A percentile compares a stretch with the other conserved stretches of the same genome.
phyloP scores from a whole-genome alignment of 176 grass and related monocot species.

The Saccharum spontaneum region DNA sequence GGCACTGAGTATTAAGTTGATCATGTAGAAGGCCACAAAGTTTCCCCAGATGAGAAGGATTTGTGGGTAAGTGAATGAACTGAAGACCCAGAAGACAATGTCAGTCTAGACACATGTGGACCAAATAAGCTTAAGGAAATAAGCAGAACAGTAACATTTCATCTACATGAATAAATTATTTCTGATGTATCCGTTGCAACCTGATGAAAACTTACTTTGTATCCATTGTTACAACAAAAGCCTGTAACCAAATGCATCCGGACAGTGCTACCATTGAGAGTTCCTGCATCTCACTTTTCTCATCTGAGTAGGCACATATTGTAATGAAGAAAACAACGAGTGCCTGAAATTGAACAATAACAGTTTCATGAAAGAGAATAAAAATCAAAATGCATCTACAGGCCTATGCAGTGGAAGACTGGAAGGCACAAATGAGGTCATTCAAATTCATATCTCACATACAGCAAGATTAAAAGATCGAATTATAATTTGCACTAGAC shows the following conservation, averaged over 20 bases:
- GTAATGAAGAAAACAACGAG: slow-evolving; percentile 70
- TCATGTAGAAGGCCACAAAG: slow-evolving; percentile 74
- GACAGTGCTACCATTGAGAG: slow-evolving; percentile 89
- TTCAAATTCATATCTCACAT: not conserved
- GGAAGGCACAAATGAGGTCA: slow-evolving; percentile 1
- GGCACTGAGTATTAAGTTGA: slow-evolving; percentile 69
- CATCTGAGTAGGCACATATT: slow-evolving; percentile 58
- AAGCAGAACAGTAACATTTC: not conserved
- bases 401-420: not conserved
- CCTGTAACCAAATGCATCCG: slow-evolving; percentile 93
- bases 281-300: slow-evolving; percentile 87
- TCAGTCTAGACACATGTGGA: not conserved
- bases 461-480: slow-evolving; percentile 3
- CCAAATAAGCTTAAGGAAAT: not conserved
- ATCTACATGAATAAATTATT: not conserved
- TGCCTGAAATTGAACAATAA: slow-evolving; percentile 55
- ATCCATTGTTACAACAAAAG: slow-evolving; percentile 83
- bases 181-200: not conserved
- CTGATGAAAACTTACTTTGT: slow-evolving; percentile 57
- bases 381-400: not conserved
- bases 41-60: slow-evolving; percentile 86
- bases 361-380: slow-evolving; percentile 3
- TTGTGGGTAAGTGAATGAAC: slow-evolving; percentile 74
- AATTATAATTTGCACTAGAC: not conserved
- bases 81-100: slow-evolving; percentile 39